phyloP scores from a whole-genome alignment of 1,139 yeast genomes.

The Geotrichum restrictum region DNA sequence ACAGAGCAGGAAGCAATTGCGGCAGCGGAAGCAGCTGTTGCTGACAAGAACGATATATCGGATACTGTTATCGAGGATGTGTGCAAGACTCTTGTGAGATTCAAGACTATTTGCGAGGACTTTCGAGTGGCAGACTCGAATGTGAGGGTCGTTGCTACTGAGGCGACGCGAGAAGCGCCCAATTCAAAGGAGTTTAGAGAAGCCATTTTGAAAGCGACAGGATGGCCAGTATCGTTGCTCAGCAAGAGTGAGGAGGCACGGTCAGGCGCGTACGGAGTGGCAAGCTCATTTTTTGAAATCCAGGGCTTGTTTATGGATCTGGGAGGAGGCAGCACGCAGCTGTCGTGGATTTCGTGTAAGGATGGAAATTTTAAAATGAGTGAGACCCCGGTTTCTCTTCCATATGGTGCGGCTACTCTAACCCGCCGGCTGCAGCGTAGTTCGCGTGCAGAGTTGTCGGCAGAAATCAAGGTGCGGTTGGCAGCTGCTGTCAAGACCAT shows the following conservation, averaged over 20 bases:
- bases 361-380: slow-evolving; percentile 53
- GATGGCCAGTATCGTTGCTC: slow-evolving; percentile 57
- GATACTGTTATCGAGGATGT: slow-evolving; percentile 53
- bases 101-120: slow-evolving; percentile 60
- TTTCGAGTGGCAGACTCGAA: slow-evolving; percentile 58
- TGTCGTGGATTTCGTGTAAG: slow-evolving; percentile 58
- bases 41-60: slow-evolving; percentile 51
- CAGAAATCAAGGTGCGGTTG: slow-evolving; percentile 35
- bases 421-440: slow-evolving; percentile 51
- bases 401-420: slow-evolving; percentile 65
- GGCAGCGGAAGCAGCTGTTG: slow-evolving; percentile 28
- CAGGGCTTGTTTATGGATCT: slow-evolving; percentile 63
- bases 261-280: slow-evolving; percentile 64
- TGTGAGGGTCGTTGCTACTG: slow-evolving; percentile 62
- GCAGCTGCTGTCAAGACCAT: slow-evolving; percentile 48
- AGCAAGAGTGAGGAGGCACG: slow-evolving; percentile 58
- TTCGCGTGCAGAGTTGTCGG: slow-evolving; percentile 25
- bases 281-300: slow-evolving; percentile 58
- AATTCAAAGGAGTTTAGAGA: slow-evolving; percentile 54
- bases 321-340: slow-evolving; percentile 62
- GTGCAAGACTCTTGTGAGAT: slow-evolving; percentile 56
- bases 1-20: slow-evolving; percentile 19
- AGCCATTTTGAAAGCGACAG: slow-evolving; percentile 51
- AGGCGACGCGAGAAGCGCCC: slow-evolving; percentile 61
- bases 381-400: slow-evolving; percentile 55